Evolutionary conservation across 345 rosid species (phyloP).

Genomic region (Kernera saxatilis): DNA sequence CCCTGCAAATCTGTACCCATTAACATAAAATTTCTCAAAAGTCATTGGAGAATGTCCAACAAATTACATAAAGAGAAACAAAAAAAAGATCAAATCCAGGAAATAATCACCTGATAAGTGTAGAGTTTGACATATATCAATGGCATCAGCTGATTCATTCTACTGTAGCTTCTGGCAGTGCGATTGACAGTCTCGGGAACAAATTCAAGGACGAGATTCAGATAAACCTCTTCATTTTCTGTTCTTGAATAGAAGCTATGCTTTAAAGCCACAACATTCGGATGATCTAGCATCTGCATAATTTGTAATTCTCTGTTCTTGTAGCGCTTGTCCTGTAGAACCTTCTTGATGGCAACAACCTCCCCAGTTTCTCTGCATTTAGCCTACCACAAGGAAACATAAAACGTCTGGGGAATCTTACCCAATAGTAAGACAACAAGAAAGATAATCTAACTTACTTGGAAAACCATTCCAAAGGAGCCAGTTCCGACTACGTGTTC

Average conservation of each 20-base stretch:
- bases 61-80: background rate
- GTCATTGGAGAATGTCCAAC: background rate
- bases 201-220: slow-evolving; percentile 78
- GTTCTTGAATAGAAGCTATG: slow-evolving; percentile 74
- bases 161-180: slow-evolving; percentile 59
- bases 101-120: slow-evolving; percentile 55
- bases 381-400: slow-evolving; percentile 46
- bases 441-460: slow-evolving; percentile 41
- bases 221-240: slow-evolving; percentile 73
- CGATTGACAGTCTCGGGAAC: slow-evolving; percentile 80
- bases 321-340: slow-evolving; percentile 81
- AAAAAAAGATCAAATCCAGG: background rate
- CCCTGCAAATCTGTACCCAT: slow-evolving; percentile 72
- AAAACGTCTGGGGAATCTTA: background rate
- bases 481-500: slow-evolving; percentile 86
- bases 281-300: slow-evolving; percentile 88
- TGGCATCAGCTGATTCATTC: slow-evolving; percentile 74
- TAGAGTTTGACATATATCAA: slow-evolving; percentile 74
- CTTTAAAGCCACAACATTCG: slow-evolving; percentile 69
- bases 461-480: slow-evolving; percentile 76
- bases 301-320: slow-evolving; percentile 83
- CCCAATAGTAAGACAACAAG: background rate
- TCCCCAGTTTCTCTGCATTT: slow-evolving; percentile 90
- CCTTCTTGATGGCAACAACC: slow-evolving; percentile 79
- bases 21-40: slow-evolving; percentile 9